These are phyloP conservation scores for Syzygium jambos DNA, from an alignment of 345 rosid genomes.

Conservation along the genomic window DNA sequence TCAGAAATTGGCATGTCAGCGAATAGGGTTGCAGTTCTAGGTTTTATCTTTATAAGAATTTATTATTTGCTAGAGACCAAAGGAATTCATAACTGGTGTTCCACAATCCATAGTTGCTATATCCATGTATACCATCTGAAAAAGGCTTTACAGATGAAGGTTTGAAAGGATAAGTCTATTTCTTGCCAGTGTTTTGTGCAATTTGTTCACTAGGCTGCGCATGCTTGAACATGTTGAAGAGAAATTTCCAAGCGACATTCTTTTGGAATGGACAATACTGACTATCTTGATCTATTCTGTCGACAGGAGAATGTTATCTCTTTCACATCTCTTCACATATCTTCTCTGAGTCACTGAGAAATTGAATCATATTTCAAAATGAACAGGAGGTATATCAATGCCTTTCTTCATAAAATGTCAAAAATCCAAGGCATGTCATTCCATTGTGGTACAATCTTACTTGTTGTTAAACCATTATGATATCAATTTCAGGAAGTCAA, in stretches of 20 bases:
- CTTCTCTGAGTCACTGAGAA: neutral
- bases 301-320: fast-evolving
- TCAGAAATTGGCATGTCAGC: no score
- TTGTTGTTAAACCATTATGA: neutral
- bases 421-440: neutral
- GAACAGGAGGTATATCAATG: neutral
- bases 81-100: no score
- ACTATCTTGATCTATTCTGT: fast-evolving
- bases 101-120: no score
- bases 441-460: neutral
- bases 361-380: fast-evolving
- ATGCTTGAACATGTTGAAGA: fast-evolving
- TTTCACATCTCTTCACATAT: neutral
- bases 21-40: no score
- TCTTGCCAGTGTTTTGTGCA: neutral
- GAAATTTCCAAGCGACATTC: fast-evolving
- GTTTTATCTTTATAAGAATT: no score
- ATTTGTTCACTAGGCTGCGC: neutral
- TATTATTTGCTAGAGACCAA: no score
- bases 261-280: neutral
- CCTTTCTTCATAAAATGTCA: neutral
- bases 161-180: neutral
- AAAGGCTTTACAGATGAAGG: neutral
- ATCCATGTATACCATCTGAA: neutral
- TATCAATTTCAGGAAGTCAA: slow-evolving; percentile 61